Evolutionary conservation across 2,329 filamentous ascomycete genomes (phyloP).

Genomic region (Cladorrhinum sp.): DNA sequence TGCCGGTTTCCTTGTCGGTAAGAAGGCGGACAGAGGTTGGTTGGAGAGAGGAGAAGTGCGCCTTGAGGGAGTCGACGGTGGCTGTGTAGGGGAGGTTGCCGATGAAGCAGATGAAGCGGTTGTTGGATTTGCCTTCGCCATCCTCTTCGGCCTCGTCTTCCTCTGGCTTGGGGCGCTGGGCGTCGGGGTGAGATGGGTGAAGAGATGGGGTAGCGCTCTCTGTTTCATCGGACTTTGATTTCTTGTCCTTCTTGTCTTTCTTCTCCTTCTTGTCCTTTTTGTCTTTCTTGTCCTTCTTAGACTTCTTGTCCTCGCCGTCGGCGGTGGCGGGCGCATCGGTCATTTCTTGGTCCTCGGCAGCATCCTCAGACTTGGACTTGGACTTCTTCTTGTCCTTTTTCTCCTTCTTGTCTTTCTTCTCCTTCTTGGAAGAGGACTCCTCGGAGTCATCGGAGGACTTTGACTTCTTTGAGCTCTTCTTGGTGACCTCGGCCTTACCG

Average conservation of each 20-base stretch:
- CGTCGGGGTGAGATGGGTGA: constrained; percentile 7
- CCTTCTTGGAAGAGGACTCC: background rate
- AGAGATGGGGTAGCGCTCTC: constrained; percentile 25
- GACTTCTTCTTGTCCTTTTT: constrained; percentile 31
- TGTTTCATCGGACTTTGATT: constrained; percentile 35
- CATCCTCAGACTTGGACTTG: constrained; percentile 24
- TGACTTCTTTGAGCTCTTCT: constrained; percentile 22
- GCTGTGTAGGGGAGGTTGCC: constrained; percentile 88
- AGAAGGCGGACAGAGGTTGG: constrained; percentile 71
- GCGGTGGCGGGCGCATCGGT: constrained; percentile 5
- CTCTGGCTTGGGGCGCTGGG: constrained; percentile 9
- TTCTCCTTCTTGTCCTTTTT: constrained; percentile 27
- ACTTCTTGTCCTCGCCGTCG: constrained; percentile 29
- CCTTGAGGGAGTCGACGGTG: constrained; percentile 63
- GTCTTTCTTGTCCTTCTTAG: constrained; percentile 32
- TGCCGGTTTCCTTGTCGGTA: constrained; percentile 52
- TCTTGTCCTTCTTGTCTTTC: constrained; percentile 29
- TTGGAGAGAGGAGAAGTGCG: constrained; percentile 75
- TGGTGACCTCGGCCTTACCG: constrained; percentile 28
- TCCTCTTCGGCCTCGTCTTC: constrained; percentile 15
- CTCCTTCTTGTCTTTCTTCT: constrained; percentile 29
- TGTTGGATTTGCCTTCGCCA: constrained; percentile 57
- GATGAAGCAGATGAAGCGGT: constrained; percentile 65
- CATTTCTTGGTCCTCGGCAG: constrained; percentile 1
- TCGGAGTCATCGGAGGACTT: constrained; percentile 3